Conservation (phyloP, 805 yeast genomes). For the Alloascoidea africana region DNA sequence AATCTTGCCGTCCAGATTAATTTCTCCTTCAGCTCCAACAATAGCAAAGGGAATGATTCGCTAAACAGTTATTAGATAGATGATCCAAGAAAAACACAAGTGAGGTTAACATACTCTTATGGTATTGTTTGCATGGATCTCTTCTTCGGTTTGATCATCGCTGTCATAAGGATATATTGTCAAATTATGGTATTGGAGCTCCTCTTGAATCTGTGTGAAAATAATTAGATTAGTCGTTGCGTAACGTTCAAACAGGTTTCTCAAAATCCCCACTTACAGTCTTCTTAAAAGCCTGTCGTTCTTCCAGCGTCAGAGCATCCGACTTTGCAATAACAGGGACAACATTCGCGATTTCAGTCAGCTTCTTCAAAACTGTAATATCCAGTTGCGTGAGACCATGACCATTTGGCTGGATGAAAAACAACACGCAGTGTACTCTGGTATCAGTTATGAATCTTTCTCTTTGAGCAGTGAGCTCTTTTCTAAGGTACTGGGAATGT, state of each 20-base stretch:
- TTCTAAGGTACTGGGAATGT: constrained; percentile 65
- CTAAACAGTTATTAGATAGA: neutral
- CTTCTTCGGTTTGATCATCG: constrained; percentile 34
- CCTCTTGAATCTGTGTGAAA: constrained; percentile 33
- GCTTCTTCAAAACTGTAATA: constrained; percentile 49
- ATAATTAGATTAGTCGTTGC: neutral
- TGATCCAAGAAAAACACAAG: constrained; percentile 15
- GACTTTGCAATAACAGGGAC: constrained; percentile 74
- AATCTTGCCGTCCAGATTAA: constrained; percentile 49
- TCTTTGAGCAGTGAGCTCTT: constrained; percentile 74
- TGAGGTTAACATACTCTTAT: constrained; percentile 31
- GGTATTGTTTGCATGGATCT: constrained; percentile 51
- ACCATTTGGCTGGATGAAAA: constrained; percentile 63
- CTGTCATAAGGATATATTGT: constrained; percentile 63
- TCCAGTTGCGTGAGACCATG: constrained; percentile 54
- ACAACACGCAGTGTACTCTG: constrained; percentile 67
- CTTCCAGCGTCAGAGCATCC: constrained; percentile 64
- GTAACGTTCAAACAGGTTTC: constrained; percentile 14
- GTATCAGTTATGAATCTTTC: constrained; percentile 58
- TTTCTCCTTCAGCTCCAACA: constrained; percentile 61
- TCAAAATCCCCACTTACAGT: too few species aligned
- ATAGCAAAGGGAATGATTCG: constrained; percentile 56
- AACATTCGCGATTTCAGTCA: constrained; percentile 66
- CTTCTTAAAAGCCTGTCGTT: constrained; percentile 51
- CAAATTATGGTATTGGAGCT: constrained; percentile 47